phyloP scores from a whole-genome alignment of 2,329 filamentous ascomycete species.

The Colletotrichum tanaceti region DNA sequence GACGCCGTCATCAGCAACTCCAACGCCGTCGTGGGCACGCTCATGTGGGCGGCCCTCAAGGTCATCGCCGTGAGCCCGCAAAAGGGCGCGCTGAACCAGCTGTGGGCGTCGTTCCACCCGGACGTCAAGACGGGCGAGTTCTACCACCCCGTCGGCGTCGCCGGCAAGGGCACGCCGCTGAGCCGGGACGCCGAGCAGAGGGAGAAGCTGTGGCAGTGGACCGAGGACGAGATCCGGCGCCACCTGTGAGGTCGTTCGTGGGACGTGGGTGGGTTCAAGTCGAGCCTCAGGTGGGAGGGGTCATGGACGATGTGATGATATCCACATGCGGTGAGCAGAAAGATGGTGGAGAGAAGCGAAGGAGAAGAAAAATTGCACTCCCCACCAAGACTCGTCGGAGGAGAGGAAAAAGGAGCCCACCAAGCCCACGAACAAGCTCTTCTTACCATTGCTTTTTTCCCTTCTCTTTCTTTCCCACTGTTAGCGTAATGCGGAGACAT shows the following conservation, averaged over 20 bases:
- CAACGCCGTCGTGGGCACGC: slow-evolving; percentile 99
- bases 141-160: slow-evolving; percentile 50
- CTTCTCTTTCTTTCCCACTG: neutral
- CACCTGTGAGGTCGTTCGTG: slow-evolving; percentile 17
- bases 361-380: too few relatives aligned
- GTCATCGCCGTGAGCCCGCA: slow-evolving; percentile 44
- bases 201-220: slow-evolving; percentile 52
- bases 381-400: neutral
- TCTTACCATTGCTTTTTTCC: neutral
- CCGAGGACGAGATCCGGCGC: slow-evolving; percentile 48
- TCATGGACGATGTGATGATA: slow-evolving; percentile 10
- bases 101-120: slow-evolving; percentile 49
- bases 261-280: neutral
- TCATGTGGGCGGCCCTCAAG: slow-evolving; percentile 91
- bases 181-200: slow-evolving; percentile 45
- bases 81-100: slow-evolving; percentile 43
- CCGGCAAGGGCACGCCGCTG: slow-evolving; percentile 41
- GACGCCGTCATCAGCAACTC: slow-evolving; percentile 75
- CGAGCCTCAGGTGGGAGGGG: neutral
- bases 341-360: neutral
- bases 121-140: slow-evolving; percentile 47
- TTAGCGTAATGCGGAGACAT: slow-evolving; percentile 24
- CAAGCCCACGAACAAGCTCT: neutral
- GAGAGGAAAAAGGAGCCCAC: neutral
- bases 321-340: slow-evolving; percentile 15